phyloP scores from a whole-genome alignment of 805 yeast genomes.

The Yamadazyma nakazawae region DNA sequence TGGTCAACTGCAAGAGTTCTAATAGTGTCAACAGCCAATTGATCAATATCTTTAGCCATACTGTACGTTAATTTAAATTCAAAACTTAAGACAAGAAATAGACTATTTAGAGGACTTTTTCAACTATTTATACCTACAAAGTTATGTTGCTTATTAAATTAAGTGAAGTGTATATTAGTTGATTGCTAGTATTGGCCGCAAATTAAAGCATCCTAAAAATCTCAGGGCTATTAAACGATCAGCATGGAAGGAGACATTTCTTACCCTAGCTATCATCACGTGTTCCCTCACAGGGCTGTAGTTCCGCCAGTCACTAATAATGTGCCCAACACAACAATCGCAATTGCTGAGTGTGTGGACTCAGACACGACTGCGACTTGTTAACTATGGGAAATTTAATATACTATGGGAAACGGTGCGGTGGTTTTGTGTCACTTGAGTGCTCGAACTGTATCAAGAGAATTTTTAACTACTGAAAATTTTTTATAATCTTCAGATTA shows the following conservation, averaged over 20 bases:
- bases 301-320: background rate
- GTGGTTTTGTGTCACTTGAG: conserved; percentile 5
- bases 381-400: background rate
- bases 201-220: background rate
- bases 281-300: background rate
- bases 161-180: background rate
- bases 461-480: conserved; percentile 12
- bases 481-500: conserved; percentile 10
- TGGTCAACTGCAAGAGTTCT: conserved; percentile 87
- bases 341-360: background rate
- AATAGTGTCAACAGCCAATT: conserved; percentile 78
- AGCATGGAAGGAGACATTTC: too few species aligned
- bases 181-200: background rate
- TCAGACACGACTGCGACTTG: conserved; percentile 1
- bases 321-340: background rate
- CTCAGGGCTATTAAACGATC: background rate
- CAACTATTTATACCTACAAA: background rate
- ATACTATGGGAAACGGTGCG: conserved; percentile 1
- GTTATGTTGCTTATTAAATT: background rate
- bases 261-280: background rate
- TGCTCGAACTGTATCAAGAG: conserved; percentile 5
- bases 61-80: background rate
- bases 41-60: conserved; percentile 46
- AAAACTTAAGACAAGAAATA: background rate
- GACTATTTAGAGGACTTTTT: background rate